Evolutionary conservation across 176 grass and related monocot species (phyloP).

Genomic region (Cenchrus purpureus): DNA sequence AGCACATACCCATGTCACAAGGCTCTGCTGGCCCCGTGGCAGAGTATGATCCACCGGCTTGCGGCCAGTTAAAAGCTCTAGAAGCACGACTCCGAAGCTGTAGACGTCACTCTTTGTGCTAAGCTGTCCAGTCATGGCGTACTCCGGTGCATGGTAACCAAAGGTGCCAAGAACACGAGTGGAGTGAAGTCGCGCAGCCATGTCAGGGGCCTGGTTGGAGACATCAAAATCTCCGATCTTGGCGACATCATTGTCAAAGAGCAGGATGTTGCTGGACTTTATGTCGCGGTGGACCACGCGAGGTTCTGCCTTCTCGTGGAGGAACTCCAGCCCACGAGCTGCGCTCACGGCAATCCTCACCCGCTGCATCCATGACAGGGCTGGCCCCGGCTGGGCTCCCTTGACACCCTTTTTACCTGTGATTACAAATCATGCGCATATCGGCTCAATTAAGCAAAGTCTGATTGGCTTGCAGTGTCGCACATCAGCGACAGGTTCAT

Average conservation of each 20-base stretch:
- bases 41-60: constrained; percentile 66
- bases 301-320: constrained; percentile 79
- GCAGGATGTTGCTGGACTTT: constrained; percentile 87
- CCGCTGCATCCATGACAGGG: constrained; percentile 68
- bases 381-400: constrained; percentile 72
- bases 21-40: constrained; percentile 80
- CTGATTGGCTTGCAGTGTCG: not conserved
- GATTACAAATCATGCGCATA: not conserved
- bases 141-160: constrained; percentile 93
- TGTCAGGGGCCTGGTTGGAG: constrained; percentile 82
- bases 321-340: constrained; percentile 72
- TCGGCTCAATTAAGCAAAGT: constrained; percentile 22
- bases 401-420: constrained; percentile 84
- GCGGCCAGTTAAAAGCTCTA: constrained; percentile 73
- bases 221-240: constrained; percentile 75
- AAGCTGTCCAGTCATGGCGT: constrained; percentile 75
- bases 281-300: constrained; percentile 83
- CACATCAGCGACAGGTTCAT: not conserved
- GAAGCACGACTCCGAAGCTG: constrained; percentile 70
- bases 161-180: constrained; percentile 89
- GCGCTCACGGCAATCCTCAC: constrained; percentile 66
- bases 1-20: constrained; percentile 76
- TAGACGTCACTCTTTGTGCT: constrained; percentile 76
- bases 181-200: constrained; percentile 84
- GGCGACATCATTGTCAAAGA: constrained; percentile 67